Evolutionary conservation across 106 monocot genomes (phyloP), one percentile per base, ranked within the genome.

Genomic region (Acorus gramineus): DNA sequence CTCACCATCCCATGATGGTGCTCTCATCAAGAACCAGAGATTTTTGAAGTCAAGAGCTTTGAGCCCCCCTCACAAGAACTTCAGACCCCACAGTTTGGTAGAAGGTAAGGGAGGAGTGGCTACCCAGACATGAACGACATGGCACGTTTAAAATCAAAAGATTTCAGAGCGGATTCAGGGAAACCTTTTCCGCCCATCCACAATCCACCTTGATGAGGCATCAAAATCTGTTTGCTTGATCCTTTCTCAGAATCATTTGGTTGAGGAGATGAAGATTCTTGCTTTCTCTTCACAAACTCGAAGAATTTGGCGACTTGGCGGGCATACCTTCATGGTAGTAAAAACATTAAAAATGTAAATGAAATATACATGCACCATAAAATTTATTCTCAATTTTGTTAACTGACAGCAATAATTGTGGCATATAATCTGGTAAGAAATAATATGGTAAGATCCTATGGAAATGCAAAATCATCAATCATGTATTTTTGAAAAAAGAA

Each of bases 251-350:
- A 44, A 14, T n/a, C 2, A 14, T 4, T 45, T 42, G 45, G 42
- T 48, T 68, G 63, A 9, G 74, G 46, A 47, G 79, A 50, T 3
- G 69, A 47, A 64, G 60, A 72, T 52, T 84, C 88, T 59, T 89
- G 76, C 81, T 81, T 99, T 76, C 78, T 86, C 81, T 92, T 89
- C 65, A 99, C 92, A 78, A 99, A 99, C 55, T 85, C 79, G 13
- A 99, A 99, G 73, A 99, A 99, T 45, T 86, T 82, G 4, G 92
- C 85, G 52, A 99, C 98, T 84, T 99, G 98, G 5, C 78, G 78
- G 12, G 98, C 98, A 74, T 99, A 99, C 72, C 98, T 99, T 48
- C 6, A 73, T 2, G 28, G 28, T 28, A 28, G 28, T 68, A 52
- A 59, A 65, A 65, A 13, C 60, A 12, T 50, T 6, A 6, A 2